Evolutionary conservation across 176 grass and related monocot genomes (phyloP), one percentile per base, ranked within the genome.

Genomic region (Aegilops sharonensis): DNA sequence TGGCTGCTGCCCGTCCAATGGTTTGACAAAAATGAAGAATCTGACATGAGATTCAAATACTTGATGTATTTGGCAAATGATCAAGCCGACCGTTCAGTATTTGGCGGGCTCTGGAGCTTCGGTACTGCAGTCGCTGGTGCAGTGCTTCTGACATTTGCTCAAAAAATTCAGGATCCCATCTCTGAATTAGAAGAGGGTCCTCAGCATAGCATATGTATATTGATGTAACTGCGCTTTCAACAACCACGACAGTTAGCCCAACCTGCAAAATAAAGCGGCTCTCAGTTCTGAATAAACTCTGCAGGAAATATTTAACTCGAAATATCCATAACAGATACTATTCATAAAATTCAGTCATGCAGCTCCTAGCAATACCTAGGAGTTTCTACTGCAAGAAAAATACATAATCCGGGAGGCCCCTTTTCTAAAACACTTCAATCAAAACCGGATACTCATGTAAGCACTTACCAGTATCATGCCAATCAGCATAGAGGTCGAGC

Each of bases 181-280:
- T 94, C 85, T 94, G 93, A 68, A 99, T 95, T 79, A 99, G 80
- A 57, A 75, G 84, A 42, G 97, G 97, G 75, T 99, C 94, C 85
- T 96, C 89, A 0, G 97, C 97, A 60, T 91, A 99, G 81, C 94
- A 99, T 83, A 99, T 94, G 82, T 99, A 96, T 86, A 99, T 99
- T 35, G 97, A 99, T 50, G 97, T 99, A 11, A 99, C 97, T 31
- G 94, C 97, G 21, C 97, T 95, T 92, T 99, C 97, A 0, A 99
- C 90, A 56, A 96, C 97, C 43, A 99, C 97, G 60, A 96, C 97
- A 50, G 93, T 91, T 64, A 94, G 61, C 15, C 97, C 97, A 23
- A 99, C 86, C 93, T 98, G 88, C 29, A 68, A 92, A 91, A 92
- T 54, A 66, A 37, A 83, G 4, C 42, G 35, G 1, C 64, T 67